Base-by-base conservation (phyloP, 2,329 filamentous ascomycete genomes). In the Zasmidium angulare region DNA sequence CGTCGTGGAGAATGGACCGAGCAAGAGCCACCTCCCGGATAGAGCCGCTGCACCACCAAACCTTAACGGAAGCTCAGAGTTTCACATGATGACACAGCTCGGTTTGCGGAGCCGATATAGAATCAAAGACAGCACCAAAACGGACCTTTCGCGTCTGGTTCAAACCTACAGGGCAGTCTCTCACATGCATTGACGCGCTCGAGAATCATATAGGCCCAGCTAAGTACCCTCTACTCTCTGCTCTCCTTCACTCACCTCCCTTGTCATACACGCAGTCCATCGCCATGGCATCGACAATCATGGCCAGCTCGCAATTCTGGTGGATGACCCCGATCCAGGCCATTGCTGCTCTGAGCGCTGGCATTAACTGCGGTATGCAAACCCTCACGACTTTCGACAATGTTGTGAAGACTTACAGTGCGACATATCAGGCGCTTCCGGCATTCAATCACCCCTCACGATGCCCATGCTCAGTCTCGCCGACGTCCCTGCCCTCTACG, bases 291-390 rank as follows among this genome's bases (percentile, higher is more conserved):
- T 43, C 36, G 12, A 43, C 11, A 14, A 7, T 43, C 36, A 17
- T 43, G 6, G 66, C 66, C 47, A 65, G 58, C 31, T 61, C 63
- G 24, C 63, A 64, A 46, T 56, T 70, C 58, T 70, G 68, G 68
- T 71, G 68, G 68, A 66, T 71, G 62, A 69, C 68, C 23, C 69
- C 69, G 11, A 56, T 71, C 58, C 69, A 71, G 55, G 65, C 63
- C 59, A 62, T 72, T 58, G 66, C 66, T 24, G 66, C 65, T 6
- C 56, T 72, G 17, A 66, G 65, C 55, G 67, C 69, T 12, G 70
- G 70, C 53, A 60, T 68, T 55, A 72, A 72, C 66, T 69, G 68
- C 46, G 70, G 67, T 69, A 63, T 14, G 23, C n/a, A 49, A 3
- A 21, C 14, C 10, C 23, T n/a, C 53, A 19, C n/a, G 11, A 29